These are phyloP conservation scores for Beauveria medogensis DNA, from an alignment of 2,329 filamentous ascomycete genomes.

Conservation along the genomic window DNA sequence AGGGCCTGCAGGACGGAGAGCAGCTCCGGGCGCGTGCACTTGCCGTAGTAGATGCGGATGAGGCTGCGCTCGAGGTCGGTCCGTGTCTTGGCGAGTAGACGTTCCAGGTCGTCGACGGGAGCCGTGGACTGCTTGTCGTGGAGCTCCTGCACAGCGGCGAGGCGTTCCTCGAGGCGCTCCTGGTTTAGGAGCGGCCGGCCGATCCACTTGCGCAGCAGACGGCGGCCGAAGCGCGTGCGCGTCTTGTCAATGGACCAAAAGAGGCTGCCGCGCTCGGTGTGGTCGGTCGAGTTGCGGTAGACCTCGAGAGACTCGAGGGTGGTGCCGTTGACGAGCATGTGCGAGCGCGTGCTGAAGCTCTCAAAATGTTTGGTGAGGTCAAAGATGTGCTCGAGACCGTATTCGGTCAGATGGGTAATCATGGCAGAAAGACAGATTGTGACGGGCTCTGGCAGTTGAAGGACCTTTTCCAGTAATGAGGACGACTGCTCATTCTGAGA, in stretches of 20 bases:
- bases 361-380: conserved; percentile 96
- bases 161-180: conserved; percentile 64
- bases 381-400: conserved; percentile 90
- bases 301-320: conserved; percentile 91
- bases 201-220: conserved; percentile 89
- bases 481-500: conserved; percentile 48
- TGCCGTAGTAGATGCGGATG: conserved; percentile 94
- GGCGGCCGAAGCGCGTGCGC: conserved; percentile 77
- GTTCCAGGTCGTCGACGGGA: conserved; percentile 65
- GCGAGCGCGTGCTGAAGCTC: conserved; percentile 84
- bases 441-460: conserved; percentile 76
- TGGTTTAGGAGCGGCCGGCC: conserved; percentile 80
- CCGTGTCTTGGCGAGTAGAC: conserved; percentile 61
- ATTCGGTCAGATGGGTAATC: conserved; percentile 88
- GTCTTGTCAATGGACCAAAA: conserved; percentile 96
- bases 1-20: conserved; percentile 77
- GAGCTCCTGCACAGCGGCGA: conserved; percentile 81
- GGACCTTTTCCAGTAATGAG: conserved; percentile 72
- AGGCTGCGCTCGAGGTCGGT: conserved; percentile 86
- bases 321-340: conserved; percentile 95
- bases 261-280: conserved; percentile 75
- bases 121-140: conserved; percentile 57
- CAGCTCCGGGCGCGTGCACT: conserved; percentile 84
- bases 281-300: conserved; percentile 89
- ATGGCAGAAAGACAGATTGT: conserved; percentile 92